Percentiles rank a stretch among this genome's conserved stretches.
Conservation (phyloP, 2,329 filamentous ascomycete species). For the Epichloe festucae region DNA sequence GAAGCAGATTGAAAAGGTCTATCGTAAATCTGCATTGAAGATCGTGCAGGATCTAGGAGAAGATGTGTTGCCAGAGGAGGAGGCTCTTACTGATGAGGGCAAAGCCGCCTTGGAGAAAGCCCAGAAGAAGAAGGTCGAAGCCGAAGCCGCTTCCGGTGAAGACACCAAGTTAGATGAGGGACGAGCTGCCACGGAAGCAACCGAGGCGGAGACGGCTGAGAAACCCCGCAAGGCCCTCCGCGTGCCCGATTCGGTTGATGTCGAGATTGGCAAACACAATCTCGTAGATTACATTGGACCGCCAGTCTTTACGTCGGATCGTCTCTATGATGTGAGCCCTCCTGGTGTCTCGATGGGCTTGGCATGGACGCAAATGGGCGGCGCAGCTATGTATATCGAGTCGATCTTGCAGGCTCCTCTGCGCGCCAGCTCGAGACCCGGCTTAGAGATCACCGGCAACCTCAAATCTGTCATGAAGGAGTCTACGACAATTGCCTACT, state of each 20-base stretch:
- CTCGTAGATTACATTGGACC: constrained; percentile 95
- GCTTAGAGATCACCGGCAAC: constrained; percentile 86
- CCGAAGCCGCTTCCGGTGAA: constrained; percentile 32
- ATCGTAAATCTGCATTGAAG: constrained; percentile 91
- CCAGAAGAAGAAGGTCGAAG: constrained; percentile 56
- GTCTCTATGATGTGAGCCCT: constrained; percentile 86
- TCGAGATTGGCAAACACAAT: constrained; percentile 77
- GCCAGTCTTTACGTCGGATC: constrained; percentile 87
- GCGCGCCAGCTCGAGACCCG: constrained; percentile 57
- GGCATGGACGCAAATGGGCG: constrained; percentile 95
- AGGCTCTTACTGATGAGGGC: constrained; percentile 74
- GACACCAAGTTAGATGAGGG: constrained; percentile 11
- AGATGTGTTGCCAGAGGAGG: constrained; percentile 64
- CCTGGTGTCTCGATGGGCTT: constrained; percentile 95
- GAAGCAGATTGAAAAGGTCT: constrained; percentile 99
- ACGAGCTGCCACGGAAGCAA: constrained; percentile 18
- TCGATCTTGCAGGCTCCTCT: constrained; percentile 83
- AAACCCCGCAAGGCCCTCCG: constrained; percentile 62
- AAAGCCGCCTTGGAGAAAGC: constrained; percentile 63
- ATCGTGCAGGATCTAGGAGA: constrained; percentile 93
- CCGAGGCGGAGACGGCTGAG: constrained; percentile 38
- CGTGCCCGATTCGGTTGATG: constrained; percentile 77
- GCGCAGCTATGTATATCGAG: constrained; percentile 92
- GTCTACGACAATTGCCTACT: constrained; percentile 88
- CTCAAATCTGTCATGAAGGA: constrained; percentile 97